Evolutionary conservation across 2,329 filamentous ascomycete species (phyloP), one percentile per base, ranked within the genome.

Genomic region (Trichoderma breve): DNA sequence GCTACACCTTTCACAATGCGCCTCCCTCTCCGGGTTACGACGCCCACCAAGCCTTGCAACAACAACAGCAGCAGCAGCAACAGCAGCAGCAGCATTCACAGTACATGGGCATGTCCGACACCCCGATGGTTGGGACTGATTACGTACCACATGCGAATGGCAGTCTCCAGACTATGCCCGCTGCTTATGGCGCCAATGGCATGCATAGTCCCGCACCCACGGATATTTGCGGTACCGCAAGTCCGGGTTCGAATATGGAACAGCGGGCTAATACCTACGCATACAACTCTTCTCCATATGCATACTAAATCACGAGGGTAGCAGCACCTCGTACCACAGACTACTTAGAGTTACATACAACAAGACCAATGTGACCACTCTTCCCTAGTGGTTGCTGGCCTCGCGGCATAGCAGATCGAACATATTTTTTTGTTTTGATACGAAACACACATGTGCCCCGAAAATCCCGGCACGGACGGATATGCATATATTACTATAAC

Each of bases 231-330:
- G 67, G 61, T 47, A 53, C 67, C 39, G 60, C 66, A 43, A 73
- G 67, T 24, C 61, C 68, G 53, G 67, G 67, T 43, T 64, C 71
- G 30, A 53, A 30, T 26, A 64, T 64, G 43, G 71, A 72, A 53
- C 65, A 70, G 36, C 71, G 71, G 34, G 9, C 71, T 21, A 67
- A 67, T 8, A 66, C 53, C 26, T 73, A 73, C 51, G 47, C 61
- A 62, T 73, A 73, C 68, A 71, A 51, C 53, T 53, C 71, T n/a
- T 71, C 71, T 34, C 62, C 71, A n/a, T 72, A 72, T 51, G 65
- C 71, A 36, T 72, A 72, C 58, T 72, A 72, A 58, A 60, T 68
- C 65, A 68, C 65, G 65, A 60, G 65, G 65, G 65, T 34, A 60
- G 36, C 55, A 66, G 34, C 26, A 26, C 55, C 61, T 71, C 60